Base-by-base conservation (phyloP, 495 filamentous ascomycete genomes). In the Aspergillus heteromorphus region DNA sequence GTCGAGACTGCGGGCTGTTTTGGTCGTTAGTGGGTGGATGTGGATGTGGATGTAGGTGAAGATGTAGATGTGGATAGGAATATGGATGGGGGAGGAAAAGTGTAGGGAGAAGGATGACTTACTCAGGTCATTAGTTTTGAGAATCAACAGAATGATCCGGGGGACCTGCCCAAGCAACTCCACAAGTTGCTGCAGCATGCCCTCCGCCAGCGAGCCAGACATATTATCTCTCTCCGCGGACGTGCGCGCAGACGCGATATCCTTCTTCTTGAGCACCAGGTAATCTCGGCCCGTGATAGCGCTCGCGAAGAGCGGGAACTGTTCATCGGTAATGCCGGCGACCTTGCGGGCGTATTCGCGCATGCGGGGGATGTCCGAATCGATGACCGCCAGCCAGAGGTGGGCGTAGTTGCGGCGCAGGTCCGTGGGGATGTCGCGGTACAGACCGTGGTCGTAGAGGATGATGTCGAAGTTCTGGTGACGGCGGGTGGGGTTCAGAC, bases 101-200 rank as follows among this genome's bases (percentile, higher is more conserved):
- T n/a, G n/a, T n/a, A 48, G 40, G 40, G 0, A 48, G 49, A 20
- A 18, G n/a, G 7, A 30, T 6, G 41, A 70, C 81, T 63, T 76
- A 85, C 82, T 99, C 38, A 99, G 73, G 69, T 99, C 95, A 66
- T 99, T 99, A 1, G 95, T 99, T 73, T 99, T 99, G 49, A 99
- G 79, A 60, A 99, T 97, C 5, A 99, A 75, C 14, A 99, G 79
- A 36, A 99, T 95, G 53, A 97, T 87, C 11, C 90, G 75, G 5
- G 95, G 95, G 2, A 99, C 91, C 58, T 89, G 83, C 27, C 89
- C 88, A 8, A 99, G 79, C 61, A 99, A 74, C 53, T 92, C 88
- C 9, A 99, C 88, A 9, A 99, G 73, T 49, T 95, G 84, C 52
- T 85, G 87, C 31, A 99, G 72, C 72, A 97, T 82, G 10, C 93